Evolutionary conservation across 345 rosid genomes (phyloP), one percentile per base, ranked within the genome.

Genomic region (Ceriops tagal): DNA sequence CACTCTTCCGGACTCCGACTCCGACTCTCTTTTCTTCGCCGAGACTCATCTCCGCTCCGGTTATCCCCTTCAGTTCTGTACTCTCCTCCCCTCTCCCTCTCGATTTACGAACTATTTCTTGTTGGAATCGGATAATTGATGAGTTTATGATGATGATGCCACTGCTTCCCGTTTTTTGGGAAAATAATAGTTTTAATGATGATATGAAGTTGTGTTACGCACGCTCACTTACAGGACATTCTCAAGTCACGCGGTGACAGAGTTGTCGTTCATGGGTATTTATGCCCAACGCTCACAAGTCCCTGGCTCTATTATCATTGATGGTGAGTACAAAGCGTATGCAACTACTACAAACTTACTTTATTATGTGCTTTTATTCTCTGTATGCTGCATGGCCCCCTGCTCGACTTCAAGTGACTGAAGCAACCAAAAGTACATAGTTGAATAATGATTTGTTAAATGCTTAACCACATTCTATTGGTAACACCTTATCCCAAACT

Each of bases 261-360:
- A 88, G 32, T 71, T 73, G 27, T 88, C 89, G 6, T 88, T 88
- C 69, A 88, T 84, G 93, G 78, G 82, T 3, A 82, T 93, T 57
- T 93, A 83, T 81, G 73, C 85, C 58, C 85, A 85, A 70, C 81
- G 97, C 53, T 83, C 70, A 68, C 86, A 77, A 71, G 90, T 87
- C 15, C 84, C 81, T 4, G 95, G 91, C 65, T 78, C 95, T 60
- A 70, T 93, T 49, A 87, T 93, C 43, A 79, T 93, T 67, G 98
- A 93, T 73, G 97, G 98, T 93, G 61, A 77, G 75, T 56, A 31
- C 10, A 1, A 34, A 7, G 37, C 37, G 2, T 34, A 34, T 34
- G 37, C 1, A 34, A 34, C 37, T 34, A 34, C 37, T 34, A 8
- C 9, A 34, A 34, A 34, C 37, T 34, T 34, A 1, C 37, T 34